Percentiles rank a stretch among this genome's conserved stretches.
Conservation (phyloP, 2,329 filamentous ascomycete genomes). For the Geosmithia morbida region DNA sequence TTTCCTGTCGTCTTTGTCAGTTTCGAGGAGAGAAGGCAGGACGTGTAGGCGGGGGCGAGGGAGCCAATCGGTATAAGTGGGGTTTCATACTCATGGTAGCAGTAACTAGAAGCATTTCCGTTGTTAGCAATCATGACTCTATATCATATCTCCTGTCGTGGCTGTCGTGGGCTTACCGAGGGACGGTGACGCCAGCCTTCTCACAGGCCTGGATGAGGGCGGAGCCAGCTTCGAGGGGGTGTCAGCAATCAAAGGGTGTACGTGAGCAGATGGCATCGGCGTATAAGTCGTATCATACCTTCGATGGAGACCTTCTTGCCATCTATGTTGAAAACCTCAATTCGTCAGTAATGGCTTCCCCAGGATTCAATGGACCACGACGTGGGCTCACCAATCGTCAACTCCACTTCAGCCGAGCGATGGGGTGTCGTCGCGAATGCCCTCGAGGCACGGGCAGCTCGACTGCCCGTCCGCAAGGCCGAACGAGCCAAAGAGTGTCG, state of each 20-base stretch:
- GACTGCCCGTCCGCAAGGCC: conserved; percentile 50
- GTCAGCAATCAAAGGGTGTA: conserved; percentile 17
- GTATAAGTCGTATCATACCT: conserved; percentile 40
- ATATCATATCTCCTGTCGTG: neutral
- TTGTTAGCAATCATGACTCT: conserved; percentile 8
- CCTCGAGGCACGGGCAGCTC: conserved; percentile 48
- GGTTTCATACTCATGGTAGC: conserved; percentile 83
- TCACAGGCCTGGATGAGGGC: conserved; percentile 98
- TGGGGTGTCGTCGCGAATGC: conserved; percentile 68
- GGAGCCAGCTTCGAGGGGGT: conserved; percentile 60
- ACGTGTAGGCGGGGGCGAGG: neutral
- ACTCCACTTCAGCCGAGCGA: conserved; percentile 83
- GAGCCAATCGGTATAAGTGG: neutral
- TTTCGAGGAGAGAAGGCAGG: neutral
- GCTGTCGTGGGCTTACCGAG: conserved; percentile 42
- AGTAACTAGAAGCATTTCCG: conserved; percentile 51
- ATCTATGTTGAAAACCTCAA: conserved; percentile 36
- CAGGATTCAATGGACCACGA: conserved; percentile 2
- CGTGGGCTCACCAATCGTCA: conserved; percentile 64
- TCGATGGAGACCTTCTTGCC: conserved; percentile 97
- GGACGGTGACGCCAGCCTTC: conserved; percentile 83
- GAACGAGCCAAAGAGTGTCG: conserved; percentile 54
- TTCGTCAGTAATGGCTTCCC: neutral
- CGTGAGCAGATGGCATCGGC: conserved; percentile 2
- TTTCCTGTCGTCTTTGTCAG: conserved; percentile 42